These are phyloP conservation scores for Starmerella stigmatis DNA, from an alignment of 805 yeast species.

Conservation along the genomic window DNA sequence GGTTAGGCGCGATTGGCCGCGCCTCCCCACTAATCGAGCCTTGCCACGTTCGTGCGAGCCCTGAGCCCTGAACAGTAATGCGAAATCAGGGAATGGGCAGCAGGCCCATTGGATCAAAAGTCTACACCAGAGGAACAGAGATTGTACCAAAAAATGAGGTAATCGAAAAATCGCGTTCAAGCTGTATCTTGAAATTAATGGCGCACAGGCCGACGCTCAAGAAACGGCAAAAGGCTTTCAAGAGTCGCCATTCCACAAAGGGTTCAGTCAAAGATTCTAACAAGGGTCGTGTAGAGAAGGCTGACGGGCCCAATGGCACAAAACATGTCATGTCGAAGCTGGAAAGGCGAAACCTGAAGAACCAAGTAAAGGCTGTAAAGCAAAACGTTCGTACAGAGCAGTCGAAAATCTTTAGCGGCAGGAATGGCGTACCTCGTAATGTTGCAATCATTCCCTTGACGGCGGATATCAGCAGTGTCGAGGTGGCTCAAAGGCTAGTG, in stretches of 20 bases:
- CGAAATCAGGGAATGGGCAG: too few relatives aligned
- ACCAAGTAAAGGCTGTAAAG: constrained; percentile 65
- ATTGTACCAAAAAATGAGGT: constrained; percentile 3
- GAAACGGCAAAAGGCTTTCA: constrained; percentile 80
- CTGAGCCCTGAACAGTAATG: constrained; percentile 5
- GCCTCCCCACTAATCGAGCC: too few relatives aligned
- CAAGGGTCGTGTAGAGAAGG: constrained; percentile 80
- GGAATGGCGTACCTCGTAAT: constrained; percentile 70
- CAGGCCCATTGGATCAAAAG: too few relatives aligned
- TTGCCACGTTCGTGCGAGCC: background rate
- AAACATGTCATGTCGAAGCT: constrained; percentile 38
- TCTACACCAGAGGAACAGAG: too few relatives aligned
- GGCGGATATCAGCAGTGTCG: constrained; percentile 44
- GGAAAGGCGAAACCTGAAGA: constrained; percentile 68
- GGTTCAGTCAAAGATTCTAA: constrained; percentile 68
- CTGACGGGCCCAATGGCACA: constrained; percentile 30
- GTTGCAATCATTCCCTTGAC: constrained; percentile 74
- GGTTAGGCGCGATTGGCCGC: too few relatives aligned
- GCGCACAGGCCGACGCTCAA: constrained; percentile 75
- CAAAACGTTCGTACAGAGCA: constrained; percentile 47
- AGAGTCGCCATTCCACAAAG: constrained; percentile 82
- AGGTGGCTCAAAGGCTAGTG: constrained; percentile 23
- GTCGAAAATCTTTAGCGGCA: constrained; percentile 69
- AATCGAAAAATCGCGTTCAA: background rate
- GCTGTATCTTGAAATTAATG: constrained; percentile 18